Evolutionary conservation across 306 rosid species (phyloP), one percentile per base, ranked within the genome.

Genomic region (Pyrus communis): DNA sequence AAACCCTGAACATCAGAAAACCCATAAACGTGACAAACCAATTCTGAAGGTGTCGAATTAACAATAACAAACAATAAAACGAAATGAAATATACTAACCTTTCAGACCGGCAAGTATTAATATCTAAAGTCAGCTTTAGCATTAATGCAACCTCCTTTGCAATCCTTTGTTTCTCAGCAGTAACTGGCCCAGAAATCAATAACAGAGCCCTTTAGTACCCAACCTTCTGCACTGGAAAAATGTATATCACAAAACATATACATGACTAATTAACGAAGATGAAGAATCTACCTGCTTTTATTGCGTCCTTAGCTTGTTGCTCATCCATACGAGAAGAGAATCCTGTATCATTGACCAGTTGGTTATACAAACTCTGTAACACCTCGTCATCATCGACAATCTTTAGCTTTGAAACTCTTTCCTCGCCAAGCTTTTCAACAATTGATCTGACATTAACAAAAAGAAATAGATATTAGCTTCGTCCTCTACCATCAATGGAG

Each of bases 91-190:
- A 45, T 59, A 79, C 84, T 59, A 65, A 91, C 98, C 96, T 95
- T 82, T 92, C 91, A 31, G 93, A 85, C 73, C 85, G 82, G 86
- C 85, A 33, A 63, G 96, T 89, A 81, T 90, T 84, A 76, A 94
- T 84, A 59, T 89, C 89, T 59, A 95, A 96, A 73, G 90, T 92
- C 86, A 95, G 83, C 86, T 94, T 94, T 35, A 94, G 89, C 80
- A 83, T 5, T 7, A 96, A 92, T 46, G 96, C 96, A 59, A 95
- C 98, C 79, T 88, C 89, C 87, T 92, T 83, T 5, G 98, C 98
- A 75, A 95, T 82, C 79, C 94, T 92, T 73, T 89, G 93, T 89
- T 85, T 95, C 86, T 92, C 91, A 40, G 96, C 93, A 71, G 92
- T 85, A 84, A 78, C 97, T 95, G 83, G 55, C 76, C 74, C 82